Conservation (phyloP, 2,329 filamentous ascomycete species). For the Penicillium sp. region DNA sequence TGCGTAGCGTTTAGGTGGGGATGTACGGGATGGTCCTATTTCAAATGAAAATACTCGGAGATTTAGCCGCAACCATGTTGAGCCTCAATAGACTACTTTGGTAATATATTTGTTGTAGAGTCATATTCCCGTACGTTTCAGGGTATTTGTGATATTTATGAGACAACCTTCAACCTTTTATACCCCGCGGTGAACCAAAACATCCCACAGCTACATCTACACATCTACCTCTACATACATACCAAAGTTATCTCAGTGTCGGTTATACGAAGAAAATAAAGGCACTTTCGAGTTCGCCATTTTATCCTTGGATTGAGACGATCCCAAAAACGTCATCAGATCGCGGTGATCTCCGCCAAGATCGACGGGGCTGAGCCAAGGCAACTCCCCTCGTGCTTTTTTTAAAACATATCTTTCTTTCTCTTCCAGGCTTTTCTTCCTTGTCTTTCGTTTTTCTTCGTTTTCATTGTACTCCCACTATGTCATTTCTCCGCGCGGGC, state of each 20-base stretch:
- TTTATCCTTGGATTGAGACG: not conserved
- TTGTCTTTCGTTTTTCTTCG: not conserved
- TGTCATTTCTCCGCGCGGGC: conserved; percentile 23
- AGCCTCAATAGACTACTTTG: not conserved
- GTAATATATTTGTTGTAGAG: not conserved
- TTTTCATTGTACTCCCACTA: conserved; percentile 8
- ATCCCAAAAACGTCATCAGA: conserved; percentile 9
- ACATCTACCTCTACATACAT: not conserved
- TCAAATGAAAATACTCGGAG: not conserved
- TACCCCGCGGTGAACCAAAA: not conserved
- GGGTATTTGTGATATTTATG: too few relatives aligned
- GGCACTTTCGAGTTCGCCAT: not conserved
- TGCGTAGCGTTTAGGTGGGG: not conserved
- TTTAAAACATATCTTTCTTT: not conserved
- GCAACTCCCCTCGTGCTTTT: conserved; percentile 2
- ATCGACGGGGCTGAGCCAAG: conserved; percentile 11
- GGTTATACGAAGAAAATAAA: not conserved
- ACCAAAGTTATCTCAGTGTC: not conserved
- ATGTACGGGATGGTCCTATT: not conserved
- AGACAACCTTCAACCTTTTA: too few relatives aligned
- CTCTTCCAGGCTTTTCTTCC: not conserved
- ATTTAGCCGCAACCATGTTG: not conserved
- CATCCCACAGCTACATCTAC: not conserved
- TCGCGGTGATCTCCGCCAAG: conserved; percentile 10
- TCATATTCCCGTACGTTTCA: too few relatives aligned